phyloP scores from a whole-genome alignment of 1,139 yeast species.

The Pichia sp. region DNA sequence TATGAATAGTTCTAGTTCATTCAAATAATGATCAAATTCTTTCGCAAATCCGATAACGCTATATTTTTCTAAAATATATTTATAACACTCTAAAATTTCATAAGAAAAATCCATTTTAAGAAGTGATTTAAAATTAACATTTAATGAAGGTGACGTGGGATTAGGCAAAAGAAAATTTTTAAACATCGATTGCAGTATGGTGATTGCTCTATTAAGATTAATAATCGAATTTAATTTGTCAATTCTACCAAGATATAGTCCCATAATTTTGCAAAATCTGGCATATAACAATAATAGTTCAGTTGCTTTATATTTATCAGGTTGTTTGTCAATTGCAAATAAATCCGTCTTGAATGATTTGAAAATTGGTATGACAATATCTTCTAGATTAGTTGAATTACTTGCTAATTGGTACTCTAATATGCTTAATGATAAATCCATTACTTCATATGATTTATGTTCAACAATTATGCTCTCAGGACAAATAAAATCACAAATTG shows the following conservation, averaged over 20 bases:
- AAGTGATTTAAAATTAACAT: slow-evolving; percentile 25
- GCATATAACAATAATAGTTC: slow-evolving; percentile 35
- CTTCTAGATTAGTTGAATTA: background rate
- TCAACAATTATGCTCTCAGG: too few relatives aligned
- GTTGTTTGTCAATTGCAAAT: slow-evolving; percentile 18
- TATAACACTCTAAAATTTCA: slow-evolving; percentile 34
- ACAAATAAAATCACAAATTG: background rate
- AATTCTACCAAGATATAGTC: slow-evolving; percentile 23
- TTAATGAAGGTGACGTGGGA: slow-evolving; percentile 4
- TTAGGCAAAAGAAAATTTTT: slow-evolving; percentile 31
- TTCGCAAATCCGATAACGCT: slow-evolving; percentile 47
- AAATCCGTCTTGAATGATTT: background rate
- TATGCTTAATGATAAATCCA: slow-evolving; percentile 1
- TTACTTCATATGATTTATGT: background rate
- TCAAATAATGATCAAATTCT: slow-evolving; percentile 45
- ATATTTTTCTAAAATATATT: slow-evolving; percentile 33
- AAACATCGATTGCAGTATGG: slow-evolving; percentile 38
- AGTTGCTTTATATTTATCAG: slow-evolving; percentile 30
- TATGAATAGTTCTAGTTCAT: slow-evolving; percentile 40
- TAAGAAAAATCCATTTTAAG: slow-evolving; percentile 32
- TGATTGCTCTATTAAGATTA: slow-evolving; percentile 36
- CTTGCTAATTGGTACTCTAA: background rate
- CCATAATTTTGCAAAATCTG: slow-evolving; percentile 32
- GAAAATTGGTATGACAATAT: background rate
- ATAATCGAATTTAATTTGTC: slow-evolving; percentile 26